Percentiles rank a stretch among this genome's conserved stretches.
Evolutionary conservation across 2,329 filamentous ascomycete species (phyloP).

Genomic region (Claviceps arundinis): DNA sequence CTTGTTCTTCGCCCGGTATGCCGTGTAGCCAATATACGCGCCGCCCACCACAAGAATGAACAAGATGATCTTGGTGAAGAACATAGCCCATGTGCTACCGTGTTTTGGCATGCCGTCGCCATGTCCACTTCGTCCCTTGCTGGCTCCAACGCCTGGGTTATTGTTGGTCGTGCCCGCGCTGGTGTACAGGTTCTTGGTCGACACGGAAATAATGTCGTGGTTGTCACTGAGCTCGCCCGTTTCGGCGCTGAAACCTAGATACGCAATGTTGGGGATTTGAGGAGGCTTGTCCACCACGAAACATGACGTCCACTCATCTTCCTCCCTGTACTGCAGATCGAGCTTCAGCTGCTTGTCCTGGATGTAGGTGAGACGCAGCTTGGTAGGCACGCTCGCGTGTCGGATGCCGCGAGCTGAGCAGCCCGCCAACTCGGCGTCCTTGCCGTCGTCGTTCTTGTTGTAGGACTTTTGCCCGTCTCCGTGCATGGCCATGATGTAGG

Average conservation of each 20-base stretch:
- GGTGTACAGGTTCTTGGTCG: conserved; percentile 79
- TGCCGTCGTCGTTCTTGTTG: conserved; percentile 90
- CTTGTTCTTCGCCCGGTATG: conserved; percentile 58
- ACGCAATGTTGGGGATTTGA: conserved; percentile 64
- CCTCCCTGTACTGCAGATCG: conserved; percentile 86
- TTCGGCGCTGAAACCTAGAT: conserved; percentile 71
- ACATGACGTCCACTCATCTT: conserved; percentile 79
- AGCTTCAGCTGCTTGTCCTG: conserved; percentile 85
- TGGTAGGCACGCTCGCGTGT: conserved; percentile 65
- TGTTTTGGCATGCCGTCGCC: conserved; percentile 22
- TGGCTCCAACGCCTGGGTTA: conserved; percentile 19
- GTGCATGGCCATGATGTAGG: conserved; percentile 96
- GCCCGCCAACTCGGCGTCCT: conserved; percentile 80
- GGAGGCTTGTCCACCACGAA: conserved; percentile 62
- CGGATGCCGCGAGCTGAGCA: conserved; percentile 91
- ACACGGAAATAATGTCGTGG: conserved; percentile 85
- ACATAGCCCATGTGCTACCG: conserved; percentile 44
- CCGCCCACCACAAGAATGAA: conserved; percentile 58
- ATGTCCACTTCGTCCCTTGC: conserved; percentile 22
- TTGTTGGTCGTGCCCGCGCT: conserved; percentile 26
- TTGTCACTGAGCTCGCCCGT: conserved; percentile 95
- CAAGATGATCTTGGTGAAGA: conserved; percentile 69
- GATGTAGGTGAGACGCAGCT: conserved; percentile 85
- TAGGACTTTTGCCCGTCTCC: conserved; percentile 83
- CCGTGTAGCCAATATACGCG: conserved; percentile 74